Evolutionary conservation across 2,329 filamentous ascomycete genomes (phyloP), one percentile per base, ranked within the genome.

Genomic region (Colletotrichum sp.): DNA sequence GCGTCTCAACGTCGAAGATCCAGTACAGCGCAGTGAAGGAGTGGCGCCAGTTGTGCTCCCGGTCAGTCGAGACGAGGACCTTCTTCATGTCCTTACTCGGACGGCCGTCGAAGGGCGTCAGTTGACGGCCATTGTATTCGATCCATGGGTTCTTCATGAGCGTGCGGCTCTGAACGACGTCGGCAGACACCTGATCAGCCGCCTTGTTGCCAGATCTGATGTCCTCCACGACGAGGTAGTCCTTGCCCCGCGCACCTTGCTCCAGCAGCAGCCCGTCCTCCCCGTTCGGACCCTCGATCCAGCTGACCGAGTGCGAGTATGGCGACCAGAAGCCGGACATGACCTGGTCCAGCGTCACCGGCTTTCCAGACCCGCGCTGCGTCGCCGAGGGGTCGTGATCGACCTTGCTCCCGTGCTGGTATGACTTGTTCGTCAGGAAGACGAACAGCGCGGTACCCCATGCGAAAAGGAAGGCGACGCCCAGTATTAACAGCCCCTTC

Each of bases 181-280:
- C 79, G 8, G 76, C 63, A 29, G 76, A 74, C 6, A 73, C 74
- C 9, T 82, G 81, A 8, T 79, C 78, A 63, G 74, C 43, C 43
- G 79, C 75, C 34, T 77, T 77, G 21, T 81, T 78, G 29, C 78
- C 77, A 18, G 73, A 68, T 71, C 92, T 91, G 67, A 99, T 93
- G 82, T 98, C 95, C 81, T 98, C 94, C 1, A 98, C 94, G 3
- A 97, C 90, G 68, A 99, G 85, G 78, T 93, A 98, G 73, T 93
- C 92, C 78, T 94, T 92, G 7, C 88, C 91, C 1, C 82, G 79
- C 1, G 87, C 90, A 65, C 88, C 91, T 79, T 90, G 88, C 83
- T 98, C 94, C 24, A 99, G 89, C 76, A 99, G 83, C 73, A 98
- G 83, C 2, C 97, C 97, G 81, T 99, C 97, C 80, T 95, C 92